Evolutionary conservation across 495 filamentous ascomycete species (phyloP).

Genomic region (Friedmanniomyces endolithicus): DNA sequence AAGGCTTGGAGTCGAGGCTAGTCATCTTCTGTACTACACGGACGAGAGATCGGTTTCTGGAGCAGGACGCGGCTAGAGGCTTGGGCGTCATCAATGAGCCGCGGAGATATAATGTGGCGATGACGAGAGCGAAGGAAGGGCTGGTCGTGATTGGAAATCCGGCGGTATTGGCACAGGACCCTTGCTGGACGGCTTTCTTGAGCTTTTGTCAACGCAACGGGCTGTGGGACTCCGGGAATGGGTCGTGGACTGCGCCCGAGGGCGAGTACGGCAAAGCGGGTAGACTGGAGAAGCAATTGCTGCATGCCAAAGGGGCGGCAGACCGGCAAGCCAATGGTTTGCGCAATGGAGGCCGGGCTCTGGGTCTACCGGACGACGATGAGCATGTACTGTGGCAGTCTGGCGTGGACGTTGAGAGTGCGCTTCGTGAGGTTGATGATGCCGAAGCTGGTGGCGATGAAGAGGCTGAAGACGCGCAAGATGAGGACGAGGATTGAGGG

Average conservation of each 20-base stretch:
- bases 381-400: not conserved
- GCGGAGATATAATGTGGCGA: conserved; percentile 41
- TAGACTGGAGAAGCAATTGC: not conserved
- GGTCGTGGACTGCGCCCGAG: not conserved
- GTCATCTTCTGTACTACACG: conserved; percentile 47
- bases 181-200: conserved; percentile 36
- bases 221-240: conserved; percentile 20
- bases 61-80: conserved; percentile 34
- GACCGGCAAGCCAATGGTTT: not conserved
- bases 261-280: not conserved
- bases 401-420: not conserved
- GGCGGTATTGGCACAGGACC: conserved; percentile 34
- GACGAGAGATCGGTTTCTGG: conserved; percentile 36
- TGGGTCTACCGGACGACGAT: not conserved
- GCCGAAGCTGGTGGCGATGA: not conserved
- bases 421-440: not conserved
- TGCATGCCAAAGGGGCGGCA: not conserved
- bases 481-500: no score
- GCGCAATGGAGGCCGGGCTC: not conserved
- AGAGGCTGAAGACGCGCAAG: not conserved
- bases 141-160: conserved; percentile 42
- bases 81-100: conserved; percentile 38
- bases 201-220: conserved; percentile 37
- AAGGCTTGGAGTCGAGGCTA: conserved; percentile 41
- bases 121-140: conserved; percentile 44